Evolutionary conservation across 768 basidiomycete species (phyloP).

Genomic region (Suillus paluster): DNA sequence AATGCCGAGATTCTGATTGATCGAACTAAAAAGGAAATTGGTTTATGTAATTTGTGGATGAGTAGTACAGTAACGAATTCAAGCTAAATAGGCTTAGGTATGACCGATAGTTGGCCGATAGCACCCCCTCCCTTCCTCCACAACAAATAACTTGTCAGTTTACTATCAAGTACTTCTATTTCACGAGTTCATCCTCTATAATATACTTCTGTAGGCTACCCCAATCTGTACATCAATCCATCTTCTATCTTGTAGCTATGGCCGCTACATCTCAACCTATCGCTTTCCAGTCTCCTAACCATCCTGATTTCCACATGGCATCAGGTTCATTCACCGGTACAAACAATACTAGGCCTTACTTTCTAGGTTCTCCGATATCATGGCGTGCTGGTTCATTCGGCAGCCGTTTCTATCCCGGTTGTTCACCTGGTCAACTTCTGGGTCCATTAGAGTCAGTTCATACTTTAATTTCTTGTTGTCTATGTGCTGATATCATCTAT

Average conservation of each 20-base stretch:
- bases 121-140: conserved; percentile 15
- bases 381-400: conserved; percentile 73
- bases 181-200: conserved; percentile 4
- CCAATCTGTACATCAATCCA: conserved; percentile 6
- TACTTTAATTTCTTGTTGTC: not conserved
- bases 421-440: conserved; percentile 63
- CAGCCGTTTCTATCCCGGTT: conserved; percentile 63
- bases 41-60: conserved; percentile 7
- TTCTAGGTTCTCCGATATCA: conserved; percentile 74
- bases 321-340: conserved; percentile 53
- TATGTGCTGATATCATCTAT: conserved; percentile 5
- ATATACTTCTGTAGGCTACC: conserved; percentile 7
- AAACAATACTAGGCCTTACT: conserved; percentile 63
- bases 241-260: conserved; percentile 29
- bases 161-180: not conserved
- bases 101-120: conserved; percentile 11
- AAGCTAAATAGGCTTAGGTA: conserved; percentile 31
- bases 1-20: conserved; percentile 1
- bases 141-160: conserved; percentile 3
- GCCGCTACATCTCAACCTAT: conserved; percentile 48
- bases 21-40: no score
- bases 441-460: conserved; percentile 67
- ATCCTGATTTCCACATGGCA: conserved; percentile 39
- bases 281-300: conserved; percentile 37
- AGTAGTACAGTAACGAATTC: not conserved